Conservation (phyloP, 805 yeast genomes). For the Teunomyces kruisii region DNA sequence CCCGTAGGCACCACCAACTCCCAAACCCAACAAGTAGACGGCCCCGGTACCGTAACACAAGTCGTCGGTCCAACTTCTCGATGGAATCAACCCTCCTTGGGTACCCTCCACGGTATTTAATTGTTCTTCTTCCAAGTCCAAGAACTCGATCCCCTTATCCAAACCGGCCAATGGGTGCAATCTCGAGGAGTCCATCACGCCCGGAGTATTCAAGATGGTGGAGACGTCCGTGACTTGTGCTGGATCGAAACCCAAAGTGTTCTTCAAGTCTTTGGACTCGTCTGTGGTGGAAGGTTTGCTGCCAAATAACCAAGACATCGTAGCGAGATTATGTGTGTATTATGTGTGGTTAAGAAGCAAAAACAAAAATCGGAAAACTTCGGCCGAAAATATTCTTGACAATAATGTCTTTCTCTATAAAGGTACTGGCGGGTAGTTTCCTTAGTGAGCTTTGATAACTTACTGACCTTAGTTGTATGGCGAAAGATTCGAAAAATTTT, state of each 20-base stretch:
- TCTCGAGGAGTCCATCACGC: slow-evolving; percentile 64
- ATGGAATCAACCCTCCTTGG: slow-evolving; percentile 88
- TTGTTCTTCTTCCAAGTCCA: slow-evolving; percentile 82
- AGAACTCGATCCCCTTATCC: slow-evolving; percentile 83
- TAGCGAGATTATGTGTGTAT: background rate
- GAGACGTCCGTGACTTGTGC: slow-evolving; percentile 62
- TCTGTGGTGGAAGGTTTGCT: slow-evolving; percentile 27
- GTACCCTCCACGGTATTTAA: slow-evolving; percentile 79
- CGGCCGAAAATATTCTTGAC: background rate
- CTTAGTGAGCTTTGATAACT: too few relatives aligned
- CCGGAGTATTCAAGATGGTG: slow-evolving; percentile 58
- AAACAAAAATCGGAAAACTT: background rate
- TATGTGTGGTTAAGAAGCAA: background rate
- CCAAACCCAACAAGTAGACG: slow-evolving; percentile 82
- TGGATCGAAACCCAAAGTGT: slow-evolving; percentile 63
- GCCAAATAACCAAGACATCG: slow-evolving; percentile 55
- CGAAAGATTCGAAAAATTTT: slow-evolving; percentile 5
- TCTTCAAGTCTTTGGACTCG: slow-evolving; percentile 23
- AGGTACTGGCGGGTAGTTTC: background rate
- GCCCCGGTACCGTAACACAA: slow-evolving; percentile 97
- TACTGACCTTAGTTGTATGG: background rate
- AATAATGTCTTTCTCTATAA: background rate
- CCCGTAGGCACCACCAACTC: slow-evolving; percentile 88
- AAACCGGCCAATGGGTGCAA: slow-evolving; percentile 93
- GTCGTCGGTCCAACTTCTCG: slow-evolving; percentile 98